Evolutionary conservation across 768 basidiomycete genomes (phyloP).

Genomic region (Royoungia palumana): DNA sequence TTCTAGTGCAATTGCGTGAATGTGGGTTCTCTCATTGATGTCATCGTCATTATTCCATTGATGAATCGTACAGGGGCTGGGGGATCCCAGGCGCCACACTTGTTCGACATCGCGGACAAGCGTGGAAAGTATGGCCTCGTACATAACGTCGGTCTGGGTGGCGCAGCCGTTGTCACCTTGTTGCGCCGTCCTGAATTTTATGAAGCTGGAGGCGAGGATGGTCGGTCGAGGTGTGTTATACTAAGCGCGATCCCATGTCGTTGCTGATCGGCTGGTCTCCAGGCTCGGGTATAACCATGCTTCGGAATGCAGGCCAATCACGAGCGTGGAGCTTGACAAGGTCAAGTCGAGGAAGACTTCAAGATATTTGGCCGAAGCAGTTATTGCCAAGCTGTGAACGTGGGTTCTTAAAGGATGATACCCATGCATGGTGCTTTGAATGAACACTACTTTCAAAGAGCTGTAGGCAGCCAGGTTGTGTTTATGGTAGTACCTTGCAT

Average conservation of each 20-base stretch:
- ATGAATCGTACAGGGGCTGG: slow-evolving; percentile 54
- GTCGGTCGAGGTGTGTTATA: slow-evolving; percentile 67
- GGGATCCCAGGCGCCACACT: slow-evolving; percentile 69
- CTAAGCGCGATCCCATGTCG: too few relatives aligned
- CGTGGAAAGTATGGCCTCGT: slow-evolving; percentile 78
- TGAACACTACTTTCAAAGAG: too few relatives aligned
- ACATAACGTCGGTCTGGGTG: slow-evolving; percentile 82
- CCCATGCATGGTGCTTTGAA: too few relatives aligned
- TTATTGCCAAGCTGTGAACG: slow-evolving; percentile 35
- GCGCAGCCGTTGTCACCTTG: slow-evolving; percentile 73
- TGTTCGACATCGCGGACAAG: slow-evolving; percentile 58
- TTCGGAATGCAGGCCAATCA: slow-evolving; percentile 57
- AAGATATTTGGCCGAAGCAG: slow-evolving; percentile 28
- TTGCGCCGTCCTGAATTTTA: slow-evolving; percentile 78
- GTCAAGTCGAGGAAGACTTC: slow-evolving; percentile 69
- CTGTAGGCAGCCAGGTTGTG: too few relatives aligned
- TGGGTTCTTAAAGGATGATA: too few relatives aligned
- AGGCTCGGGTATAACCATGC: slow-evolving; percentile 82
- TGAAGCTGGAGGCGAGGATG: slow-evolving; percentile 61
- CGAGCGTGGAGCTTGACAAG: slow-evolving; percentile 62
- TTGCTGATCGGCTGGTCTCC: slow-evolving; percentile 63
- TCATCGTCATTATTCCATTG: background rate
- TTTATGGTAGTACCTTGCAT: too few relatives aligned
- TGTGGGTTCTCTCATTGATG: slow-evolving; percentile 37
- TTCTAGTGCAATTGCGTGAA: slow-evolving; percentile 64